Evolutionary conservation across 805 yeast genomes (phyloP), one percentile per base, ranked within the genome.

Genomic region (Myxozyma sirexii): DNA sequence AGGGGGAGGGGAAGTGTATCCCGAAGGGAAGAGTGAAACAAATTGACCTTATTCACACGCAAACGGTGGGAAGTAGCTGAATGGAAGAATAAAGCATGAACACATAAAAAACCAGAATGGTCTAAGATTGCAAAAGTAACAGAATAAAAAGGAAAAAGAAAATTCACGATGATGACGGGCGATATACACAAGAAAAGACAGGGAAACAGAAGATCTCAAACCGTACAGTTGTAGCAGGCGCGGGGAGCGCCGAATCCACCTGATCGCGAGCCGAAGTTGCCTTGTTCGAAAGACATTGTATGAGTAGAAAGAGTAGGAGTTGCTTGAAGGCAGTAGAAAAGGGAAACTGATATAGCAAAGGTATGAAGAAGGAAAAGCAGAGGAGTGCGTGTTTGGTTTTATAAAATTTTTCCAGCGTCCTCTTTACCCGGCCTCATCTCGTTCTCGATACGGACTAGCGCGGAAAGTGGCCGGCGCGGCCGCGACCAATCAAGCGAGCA

Each of bases 171-270:
- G 45, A 26, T 29, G 42, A 47, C 4, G 24, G 42, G 27, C 24
- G 33, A 42, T 21, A 29, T 43, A 47, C 27, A 39, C 41, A 45
- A 17, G 12, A 23, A 27, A 23, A n/a, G 47, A 19, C 17, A 21
- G 27, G 41, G 26, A 38, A 31, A 53, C 27, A 42, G 35, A 23
- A 52, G 17, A 51, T 13, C 39, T 49, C 52, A 59, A 59, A 56
- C 60, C 63, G 51, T 60, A 60, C 64, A 60, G 61, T 60, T 60
- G 63, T 60, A 60, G 57, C 64, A 60, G 31, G 64, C 50, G 58
- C 64, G 64, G 39, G 60, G 60, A 35, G 57, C 48, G 37, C 63
- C 64, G 45, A 33, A 43, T 23, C 42, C 58, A 46, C 58, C 54
- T 4, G 56, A 43, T 23, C 58, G 55, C 39, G 58, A 38, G 26